Conservation (phyloP, 805 yeast genomes). For the Kuraishia ogatae region DNA sequence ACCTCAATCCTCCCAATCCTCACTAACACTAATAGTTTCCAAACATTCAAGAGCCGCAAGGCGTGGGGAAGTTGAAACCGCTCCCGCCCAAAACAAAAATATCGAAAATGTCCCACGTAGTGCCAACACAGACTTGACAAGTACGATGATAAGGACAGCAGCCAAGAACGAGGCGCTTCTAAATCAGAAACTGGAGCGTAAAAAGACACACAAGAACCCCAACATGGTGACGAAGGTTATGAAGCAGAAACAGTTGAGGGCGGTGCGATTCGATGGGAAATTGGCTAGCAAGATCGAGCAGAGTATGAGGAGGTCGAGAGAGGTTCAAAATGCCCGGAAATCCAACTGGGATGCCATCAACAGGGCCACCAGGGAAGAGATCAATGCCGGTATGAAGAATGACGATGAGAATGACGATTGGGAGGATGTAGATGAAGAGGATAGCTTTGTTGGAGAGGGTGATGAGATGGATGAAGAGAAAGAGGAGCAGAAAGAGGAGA, state of each 20-base stretch:
- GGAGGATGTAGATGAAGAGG: background rate
- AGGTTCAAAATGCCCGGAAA: constrained; percentile 54
- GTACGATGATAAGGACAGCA: constrained; percentile 58
- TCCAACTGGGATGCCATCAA: constrained; percentile 69
- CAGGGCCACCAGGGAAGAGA: constrained; percentile 29
- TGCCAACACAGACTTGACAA: constrained; percentile 49
- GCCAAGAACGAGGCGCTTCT: constrained; percentile 58
- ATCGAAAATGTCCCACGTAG: constrained; percentile 48
- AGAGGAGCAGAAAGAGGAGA: background rate
- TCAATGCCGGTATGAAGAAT: constrained; percentile 33
- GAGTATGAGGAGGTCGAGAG: constrained; percentile 55
- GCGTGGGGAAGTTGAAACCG: constrained; percentile 43
- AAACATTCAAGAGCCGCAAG: constrained; percentile 75
- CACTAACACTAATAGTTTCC: constrained; percentile 27
- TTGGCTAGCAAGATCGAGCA: constrained; percentile 55
- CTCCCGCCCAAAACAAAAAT: constrained; percentile 31
- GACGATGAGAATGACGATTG: background rate
- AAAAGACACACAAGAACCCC: constrained; percentile 15
- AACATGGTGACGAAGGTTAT: constrained; percentile 17
- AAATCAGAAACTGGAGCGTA: constrained; percentile 38
- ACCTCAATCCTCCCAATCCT: background rate
- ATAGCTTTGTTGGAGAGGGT: too few relatives aligned
- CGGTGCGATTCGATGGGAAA: constrained; percentile 42
- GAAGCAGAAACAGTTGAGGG: constrained; percentile 36
- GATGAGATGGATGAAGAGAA: background rate